Evolutionary conservation across 225 moss, liverwort and hornwort species (phyloP), one percentile per base, ranked within the genome.

Genomic region (Marchantia polymorpha): DNA sequence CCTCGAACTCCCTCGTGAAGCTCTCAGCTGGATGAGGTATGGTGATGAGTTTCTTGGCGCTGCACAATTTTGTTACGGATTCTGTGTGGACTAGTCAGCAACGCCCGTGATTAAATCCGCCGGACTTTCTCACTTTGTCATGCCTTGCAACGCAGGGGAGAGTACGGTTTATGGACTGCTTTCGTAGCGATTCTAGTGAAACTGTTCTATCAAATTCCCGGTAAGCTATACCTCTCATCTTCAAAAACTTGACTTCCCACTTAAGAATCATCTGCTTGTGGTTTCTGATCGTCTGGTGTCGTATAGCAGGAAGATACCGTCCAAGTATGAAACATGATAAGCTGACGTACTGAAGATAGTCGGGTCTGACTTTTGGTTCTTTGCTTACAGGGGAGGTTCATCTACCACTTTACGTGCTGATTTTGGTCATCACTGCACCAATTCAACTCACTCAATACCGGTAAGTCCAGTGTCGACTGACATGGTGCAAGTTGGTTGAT

Each of bases 151-250:
- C 53, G 48, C 83, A 89, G 87, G 52, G 85, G 87, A 50, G 87
- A 87, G 30, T 87, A 81, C 47, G 87, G 89, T 23, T 31, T 83
- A 26, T 89, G 89, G 87, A 75, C 80, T 14, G 83, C 77, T 16
- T 89, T 85, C 83, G 0, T 87, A 27, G 85, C 76, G 6, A 31
- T 87, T 9, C 47, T 79, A 9, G 59, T 83, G 46, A 85, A 79
- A 48, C 79, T 87, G 52, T 87, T 87, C 73, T 85, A 85, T 52
- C 66, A 49, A 17, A 69, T 89, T 74, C 89, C 89, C 79, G 87
- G 89, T 89, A 25, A 3, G n/a, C n/a, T n/a, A 75, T 74, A 22
- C 13, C 52, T 19, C 22, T 64, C 29, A 7, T 65, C 65, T 65
- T 26, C 65, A 1, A 13, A 2, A 39, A 39, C 39, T 39, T 39